A percentile compares a stretch with the other conserved stretches of the same genome.
Evolutionary conservation across 441 rosid species (phyloP).

Genomic region (Rhodomyrtus psidioides): DNA sequence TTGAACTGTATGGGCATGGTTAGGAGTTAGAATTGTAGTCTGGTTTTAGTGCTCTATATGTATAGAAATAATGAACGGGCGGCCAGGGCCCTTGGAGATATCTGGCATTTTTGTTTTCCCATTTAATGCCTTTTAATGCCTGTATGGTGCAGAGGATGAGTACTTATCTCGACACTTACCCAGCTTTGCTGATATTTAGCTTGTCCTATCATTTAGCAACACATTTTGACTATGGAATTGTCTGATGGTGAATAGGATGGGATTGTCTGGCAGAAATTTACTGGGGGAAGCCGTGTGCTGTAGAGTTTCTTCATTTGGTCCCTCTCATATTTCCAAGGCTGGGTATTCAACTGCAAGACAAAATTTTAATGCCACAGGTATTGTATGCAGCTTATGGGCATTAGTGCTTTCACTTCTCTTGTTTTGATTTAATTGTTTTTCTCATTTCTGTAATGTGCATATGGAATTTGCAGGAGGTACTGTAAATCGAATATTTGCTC

Average conservation of each 20-base stretch:
- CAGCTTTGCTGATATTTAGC: not conserved
- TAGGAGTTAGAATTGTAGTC: not conserved
- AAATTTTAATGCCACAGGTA: constrained; percentile 33
- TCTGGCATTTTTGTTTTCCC: not conserved
- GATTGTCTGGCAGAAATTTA: constrained; percentile 14
- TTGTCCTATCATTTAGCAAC: not conserved
- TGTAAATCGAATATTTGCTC: constrained; percentile 52
- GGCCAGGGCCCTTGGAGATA: not conserved
- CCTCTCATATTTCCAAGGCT: constrained; percentile 23
- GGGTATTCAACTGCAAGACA: constrained; percentile 31
- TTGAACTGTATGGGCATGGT: not conserved
- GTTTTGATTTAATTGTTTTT: too few relatives aligned
- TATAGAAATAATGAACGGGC: not conserved
- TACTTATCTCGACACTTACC: not conserved
- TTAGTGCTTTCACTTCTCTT: not conserved
- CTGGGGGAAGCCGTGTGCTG: constrained; percentile 15
- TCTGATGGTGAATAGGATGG: constrained; percentile 27
- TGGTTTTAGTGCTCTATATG: not conserved
- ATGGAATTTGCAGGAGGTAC: constrained; percentile 17
- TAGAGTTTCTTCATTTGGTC: constrained; percentile 21
- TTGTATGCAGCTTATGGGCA: not conserved
- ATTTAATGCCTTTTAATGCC: not conserved
- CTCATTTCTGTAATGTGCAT: not conserved
- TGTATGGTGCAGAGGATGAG: not conserved
- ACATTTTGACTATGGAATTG: not conserved